These are phyloP conservation scores for Neurospora sp. DNA, from an alignment of 495 filamentous ascomycete genomes.

Conservation along the genomic window DNA sequence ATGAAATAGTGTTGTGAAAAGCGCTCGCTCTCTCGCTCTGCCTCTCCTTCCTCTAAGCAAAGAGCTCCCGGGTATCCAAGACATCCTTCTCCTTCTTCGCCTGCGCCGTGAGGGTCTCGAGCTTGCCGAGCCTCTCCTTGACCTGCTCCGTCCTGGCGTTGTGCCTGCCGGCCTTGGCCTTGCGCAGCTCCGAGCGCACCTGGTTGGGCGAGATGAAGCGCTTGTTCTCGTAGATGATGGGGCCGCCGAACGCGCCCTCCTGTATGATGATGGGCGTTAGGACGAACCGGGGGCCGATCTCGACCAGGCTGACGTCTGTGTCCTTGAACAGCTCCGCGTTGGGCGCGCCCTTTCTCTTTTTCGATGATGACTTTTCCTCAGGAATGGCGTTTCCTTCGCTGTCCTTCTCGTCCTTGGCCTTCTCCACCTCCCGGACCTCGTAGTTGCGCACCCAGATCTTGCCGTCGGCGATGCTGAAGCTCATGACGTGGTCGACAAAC, in stretches of 20 bases:
- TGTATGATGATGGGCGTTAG: conserved; percentile 93
- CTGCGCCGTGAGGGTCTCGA: conserved; percentile 63
- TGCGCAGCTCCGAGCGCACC: conserved; percentile 67
- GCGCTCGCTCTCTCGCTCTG: background rate
- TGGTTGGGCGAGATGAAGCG: conserved; percentile 96
- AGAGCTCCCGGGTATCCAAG: conserved; percentile 72
- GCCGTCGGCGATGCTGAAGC: conserved; percentile 83
- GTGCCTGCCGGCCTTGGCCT: conserved; percentile 65
- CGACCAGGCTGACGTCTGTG: conserved; percentile 72
- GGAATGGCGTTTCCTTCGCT: conserved; percentile 20
- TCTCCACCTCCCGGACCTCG: conserved; percentile 78
- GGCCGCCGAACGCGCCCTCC: conserved; percentile 90
- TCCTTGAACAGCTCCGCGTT: conserved; percentile 25
- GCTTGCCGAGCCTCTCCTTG: conserved; percentile 56
- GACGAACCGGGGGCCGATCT: conserved; percentile 93
- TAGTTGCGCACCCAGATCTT: conserved; percentile 97
- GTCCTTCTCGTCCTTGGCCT: conserved; percentile 33
- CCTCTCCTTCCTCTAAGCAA: conserved; percentile 45
- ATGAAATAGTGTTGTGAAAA: background rate
- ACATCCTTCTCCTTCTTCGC: conserved; percentile 51
- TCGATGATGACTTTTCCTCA: conserved; percentile 12
- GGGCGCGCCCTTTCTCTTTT: conserved; percentile 26
- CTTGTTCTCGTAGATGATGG: conserved; percentile 97
- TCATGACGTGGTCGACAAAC: conserved; percentile 90
- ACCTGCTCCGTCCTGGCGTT: conserved; percentile 60